These are phyloP conservation scores for Verticillium albo-atrum DNA, from an alignment of 2,329 filamentous ascomycete genomes.

Conservation along the genomic window DNA sequence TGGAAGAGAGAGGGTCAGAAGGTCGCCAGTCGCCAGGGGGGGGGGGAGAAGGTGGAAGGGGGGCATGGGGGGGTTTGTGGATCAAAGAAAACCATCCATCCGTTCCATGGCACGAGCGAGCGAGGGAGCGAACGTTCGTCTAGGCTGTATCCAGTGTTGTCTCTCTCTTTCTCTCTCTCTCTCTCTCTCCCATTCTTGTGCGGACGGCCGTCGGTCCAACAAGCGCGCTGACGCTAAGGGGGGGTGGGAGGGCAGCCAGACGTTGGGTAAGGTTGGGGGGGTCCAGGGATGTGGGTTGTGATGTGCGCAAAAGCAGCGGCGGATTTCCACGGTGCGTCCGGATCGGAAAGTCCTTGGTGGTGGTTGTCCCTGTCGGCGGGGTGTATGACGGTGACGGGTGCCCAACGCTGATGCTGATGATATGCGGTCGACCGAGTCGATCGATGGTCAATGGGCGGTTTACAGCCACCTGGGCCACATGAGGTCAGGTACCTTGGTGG, in stretches of 20 bases:
- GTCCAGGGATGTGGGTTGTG: background rate
- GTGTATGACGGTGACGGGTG: background rate
- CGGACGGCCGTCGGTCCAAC: background rate
- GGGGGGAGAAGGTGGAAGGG: too few relatives aligned
- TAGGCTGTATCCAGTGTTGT: background rate
- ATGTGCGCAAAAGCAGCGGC: slow-evolving; percentile 25
- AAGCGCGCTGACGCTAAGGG: slow-evolving; percentile 2
- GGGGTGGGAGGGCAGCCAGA: background rate
- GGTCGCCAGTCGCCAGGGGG: too few relatives aligned
- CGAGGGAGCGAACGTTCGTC: background rate
- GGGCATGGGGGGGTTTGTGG: background rate
- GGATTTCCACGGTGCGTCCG: slow-evolving; percentile 18
- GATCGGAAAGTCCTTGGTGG: background rate
- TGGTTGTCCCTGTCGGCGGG: background rate
- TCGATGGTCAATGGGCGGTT: background rate
- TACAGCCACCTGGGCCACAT: background rate
- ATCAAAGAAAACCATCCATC: background rate
- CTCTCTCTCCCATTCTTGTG: background rate
- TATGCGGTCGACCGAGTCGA: background rate
- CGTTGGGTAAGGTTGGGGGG: too few relatives aligned
- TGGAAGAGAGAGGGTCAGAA: background rate
- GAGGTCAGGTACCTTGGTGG: background rate
- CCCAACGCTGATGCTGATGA: background rate
- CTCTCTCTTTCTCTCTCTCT: too few relatives aligned
- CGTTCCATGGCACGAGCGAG: background rate